Evolutionary conservation across 768 basidiomycete species (phyloP).

Genomic region (Hypholoma fasciculare): DNA sequence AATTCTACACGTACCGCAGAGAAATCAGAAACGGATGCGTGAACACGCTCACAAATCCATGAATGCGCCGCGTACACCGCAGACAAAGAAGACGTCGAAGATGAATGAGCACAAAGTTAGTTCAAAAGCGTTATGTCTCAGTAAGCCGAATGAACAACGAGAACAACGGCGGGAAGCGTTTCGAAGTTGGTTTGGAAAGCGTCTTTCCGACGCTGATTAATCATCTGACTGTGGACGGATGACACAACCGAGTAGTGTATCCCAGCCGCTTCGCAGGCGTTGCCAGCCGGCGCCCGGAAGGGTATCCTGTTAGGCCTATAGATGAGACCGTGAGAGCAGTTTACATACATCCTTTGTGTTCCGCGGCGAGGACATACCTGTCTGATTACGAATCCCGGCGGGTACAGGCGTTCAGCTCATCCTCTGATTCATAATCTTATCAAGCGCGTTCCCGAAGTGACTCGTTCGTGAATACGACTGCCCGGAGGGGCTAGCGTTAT

Average conservation of each 20-base stretch:
- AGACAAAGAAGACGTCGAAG: too few relatives aligned
- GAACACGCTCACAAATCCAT: too few relatives aligned
- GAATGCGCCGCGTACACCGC: too few relatives aligned
- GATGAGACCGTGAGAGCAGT: too few relatives aligned
- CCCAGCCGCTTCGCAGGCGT: neutral
- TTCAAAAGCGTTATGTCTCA: too few relatives aligned
- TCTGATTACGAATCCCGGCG: neutral
- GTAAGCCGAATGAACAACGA: too few relatives aligned
- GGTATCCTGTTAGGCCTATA: neutral
- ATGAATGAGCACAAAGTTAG: too few relatives aligned
- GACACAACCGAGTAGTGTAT: neutral
- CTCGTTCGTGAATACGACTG: neutral
- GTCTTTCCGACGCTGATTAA: neutral
- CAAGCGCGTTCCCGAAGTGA: neutral
- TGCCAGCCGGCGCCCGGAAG: neutral
- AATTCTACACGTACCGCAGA: neutral
- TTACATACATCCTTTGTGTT: too few relatives aligned
- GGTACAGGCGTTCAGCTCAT: neutral
- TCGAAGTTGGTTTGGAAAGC: too few relatives aligned
- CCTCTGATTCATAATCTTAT: neutral
- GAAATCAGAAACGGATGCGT: too few relatives aligned
- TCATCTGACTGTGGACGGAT: neutral
- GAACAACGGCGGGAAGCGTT: too few relatives aligned
- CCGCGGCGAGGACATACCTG: neutral
- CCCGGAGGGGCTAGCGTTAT: neutral